Conservation (phyloP, 805 yeast species). For the Pichia deserticola region DNA sequence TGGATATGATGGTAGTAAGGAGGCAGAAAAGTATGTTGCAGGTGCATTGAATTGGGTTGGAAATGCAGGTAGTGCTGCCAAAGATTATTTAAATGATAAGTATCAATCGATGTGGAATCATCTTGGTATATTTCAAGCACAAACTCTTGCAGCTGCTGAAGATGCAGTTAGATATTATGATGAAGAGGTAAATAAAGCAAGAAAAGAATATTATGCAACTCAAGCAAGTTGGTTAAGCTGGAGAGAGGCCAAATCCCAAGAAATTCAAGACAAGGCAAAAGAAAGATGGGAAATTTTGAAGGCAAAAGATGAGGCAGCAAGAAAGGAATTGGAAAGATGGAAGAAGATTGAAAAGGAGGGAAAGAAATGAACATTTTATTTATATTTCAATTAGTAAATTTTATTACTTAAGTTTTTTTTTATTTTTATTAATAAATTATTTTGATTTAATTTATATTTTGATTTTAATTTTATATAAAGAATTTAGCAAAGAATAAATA, state of each 20-base stretch:
- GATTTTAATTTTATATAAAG: not conserved
- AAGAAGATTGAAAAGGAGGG: not conserved
- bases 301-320: constrained; percentile 19
- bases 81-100: constrained; percentile 5
- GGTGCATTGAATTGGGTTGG: not conserved
- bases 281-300: constrained; percentile 17
- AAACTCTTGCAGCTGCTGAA: constrained; percentile 21
- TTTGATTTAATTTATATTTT: too few species aligned
- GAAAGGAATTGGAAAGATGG: constrained; percentile 13
- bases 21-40: not conserved
- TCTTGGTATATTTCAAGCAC: constrained; percentile 15
- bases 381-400: not conserved
- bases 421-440: not conserved
- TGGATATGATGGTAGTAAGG: not conserved
- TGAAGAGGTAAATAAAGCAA: constrained; percentile 19
- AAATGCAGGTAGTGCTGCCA: not conserved
- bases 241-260: constrained; percentile 24
- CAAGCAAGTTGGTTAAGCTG: constrained; percentile 24
- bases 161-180: constrained; percentile 20
- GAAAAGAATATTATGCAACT: constrained; percentile 22
- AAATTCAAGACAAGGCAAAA: constrained; percentile 23
- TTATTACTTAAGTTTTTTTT: not conserved
- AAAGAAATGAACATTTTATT: too few species aligned
- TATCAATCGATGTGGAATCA: constrained; percentile 8
- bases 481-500: too few species aligned